phyloP scores from a whole-genome alignment of 257 asterid genomes.

The Solanum sitiens region DNA sequence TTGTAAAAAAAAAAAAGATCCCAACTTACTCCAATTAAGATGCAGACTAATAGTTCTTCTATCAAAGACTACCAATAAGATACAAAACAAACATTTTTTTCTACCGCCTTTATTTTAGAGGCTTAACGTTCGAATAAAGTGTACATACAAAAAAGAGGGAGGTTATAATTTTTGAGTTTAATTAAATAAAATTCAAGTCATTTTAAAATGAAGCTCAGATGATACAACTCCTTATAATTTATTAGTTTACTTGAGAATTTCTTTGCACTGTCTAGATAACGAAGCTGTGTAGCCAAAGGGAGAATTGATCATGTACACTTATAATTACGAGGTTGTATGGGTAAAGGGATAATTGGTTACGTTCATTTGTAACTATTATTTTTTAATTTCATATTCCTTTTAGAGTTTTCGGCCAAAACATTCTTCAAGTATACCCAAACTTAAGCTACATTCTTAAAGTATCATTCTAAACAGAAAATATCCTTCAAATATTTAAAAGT shows the following conservation, averaged over 20 bases:
- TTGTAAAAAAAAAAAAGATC: not conserved
- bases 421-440: too few relatives aligned
- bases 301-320: not conserved
- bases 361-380: not conserved
- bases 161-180: not conserved
- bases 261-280: not conserved
- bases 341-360: not conserved
- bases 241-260: not conserved
- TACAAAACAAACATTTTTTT: not conserved
- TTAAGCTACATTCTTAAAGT: too few relatives aligned
- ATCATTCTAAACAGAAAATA: too few relatives aligned
- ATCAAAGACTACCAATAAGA: not conserved
- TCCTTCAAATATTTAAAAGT: too few relatives aligned
- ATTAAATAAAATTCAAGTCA: not conserved
- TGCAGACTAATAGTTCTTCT: not conserved
- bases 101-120: not conserved
- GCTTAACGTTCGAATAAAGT: not conserved
- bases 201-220: not conserved
- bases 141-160: not conserved
- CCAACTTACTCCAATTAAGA: not conserved
- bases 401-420: too few relatives aligned
- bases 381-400: not conserved
- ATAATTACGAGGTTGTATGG: not conserved
- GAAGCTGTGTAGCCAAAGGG: not conserved
- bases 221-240: not conserved